Evolutionary conservation across 1,139 yeast species (phyloP).

Genomic region (Pneumocystis wakefieldiae): DNA sequence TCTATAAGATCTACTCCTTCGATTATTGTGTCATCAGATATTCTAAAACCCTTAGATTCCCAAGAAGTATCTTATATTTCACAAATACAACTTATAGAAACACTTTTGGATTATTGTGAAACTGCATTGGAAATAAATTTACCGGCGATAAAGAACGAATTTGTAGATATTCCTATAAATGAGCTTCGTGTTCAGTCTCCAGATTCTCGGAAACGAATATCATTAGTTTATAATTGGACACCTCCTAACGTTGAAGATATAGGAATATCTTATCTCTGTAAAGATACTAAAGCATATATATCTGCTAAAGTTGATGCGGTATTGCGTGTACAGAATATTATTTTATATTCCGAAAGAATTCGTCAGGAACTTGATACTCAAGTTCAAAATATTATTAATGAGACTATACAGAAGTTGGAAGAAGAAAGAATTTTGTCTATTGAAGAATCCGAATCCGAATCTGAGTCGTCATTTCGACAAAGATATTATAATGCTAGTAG

Average conservation of each 20-base stretch:
- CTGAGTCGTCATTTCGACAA: neutral
- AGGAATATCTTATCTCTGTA: conserved; percentile 46
- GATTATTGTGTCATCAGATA: neutral
- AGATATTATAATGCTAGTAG: neutral
- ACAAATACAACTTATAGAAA: conserved; percentile 53
- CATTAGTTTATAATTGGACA: conserved; percentile 38
- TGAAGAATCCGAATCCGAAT: conserved; percentile 1
- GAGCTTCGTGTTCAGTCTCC: conserved; percentile 38
- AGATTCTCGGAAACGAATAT: conserved; percentile 50
- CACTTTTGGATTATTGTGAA: conserved; percentile 54
- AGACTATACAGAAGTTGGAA: conserved; percentile 32
- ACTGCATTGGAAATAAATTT: conserved; percentile 63
- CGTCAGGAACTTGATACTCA: conserved; percentile 66
- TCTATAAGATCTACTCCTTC: conserved; percentile 6
- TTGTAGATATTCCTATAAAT: conserved; percentile 16
- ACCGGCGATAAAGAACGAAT: conserved; percentile 22
- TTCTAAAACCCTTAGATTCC: conserved; percentile 8
- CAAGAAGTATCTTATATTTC: conserved; percentile 27
- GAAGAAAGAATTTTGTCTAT: neutral
- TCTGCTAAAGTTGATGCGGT: conserved; percentile 58
- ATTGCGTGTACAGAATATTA: conserved; percentile 59
- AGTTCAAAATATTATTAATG: conserved; percentile 51
- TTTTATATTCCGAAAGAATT: conserved; percentile 65
- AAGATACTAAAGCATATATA: conserved; percentile 52
- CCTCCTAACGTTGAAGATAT: conserved; percentile 44